phyloP scores from a whole-genome alignment of 768 basidiomycete genomes.

The Kondoa malvinella region DNA sequence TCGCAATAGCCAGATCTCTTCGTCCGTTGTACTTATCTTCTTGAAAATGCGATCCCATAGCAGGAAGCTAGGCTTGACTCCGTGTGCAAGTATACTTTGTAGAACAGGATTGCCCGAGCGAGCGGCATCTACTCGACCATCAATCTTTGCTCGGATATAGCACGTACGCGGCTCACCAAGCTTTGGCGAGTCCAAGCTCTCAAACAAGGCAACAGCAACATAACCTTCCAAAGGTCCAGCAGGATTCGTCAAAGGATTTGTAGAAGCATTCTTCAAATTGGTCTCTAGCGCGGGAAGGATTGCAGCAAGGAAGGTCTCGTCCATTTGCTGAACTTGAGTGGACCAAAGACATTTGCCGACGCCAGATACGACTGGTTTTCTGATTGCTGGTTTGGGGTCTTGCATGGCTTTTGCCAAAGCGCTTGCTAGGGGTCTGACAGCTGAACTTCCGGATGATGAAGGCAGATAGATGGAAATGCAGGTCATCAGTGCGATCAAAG shows the following conservation, averaged over 20 bases:
- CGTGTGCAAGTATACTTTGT: conserved; percentile 31
- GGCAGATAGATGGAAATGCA: conserved; percentile 47
- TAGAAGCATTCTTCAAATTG: conserved; percentile 48
- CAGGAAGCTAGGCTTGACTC: conserved; percentile 65
- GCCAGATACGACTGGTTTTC: conserved; percentile 48
- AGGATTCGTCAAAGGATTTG: conserved; percentile 44
- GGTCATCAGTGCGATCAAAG: conserved; percentile 41
- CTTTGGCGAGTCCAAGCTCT: conserved; percentile 38
- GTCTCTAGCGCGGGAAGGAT: conserved; percentile 50
- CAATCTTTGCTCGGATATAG: conserved; percentile 1
- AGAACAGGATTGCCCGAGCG: conserved; percentile 28
- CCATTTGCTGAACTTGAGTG: conserved; percentile 30
- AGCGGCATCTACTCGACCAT: conserved; percentile 22
- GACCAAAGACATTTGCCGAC: conserved; percentile 47
- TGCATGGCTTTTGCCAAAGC: conserved; percentile 46
- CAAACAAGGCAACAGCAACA: conserved; percentile 49
- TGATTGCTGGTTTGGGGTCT: conserved; percentile 42
- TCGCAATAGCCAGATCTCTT: conserved; percentile 57
- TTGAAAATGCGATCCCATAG: conserved; percentile 75
- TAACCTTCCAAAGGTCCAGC: conserved; percentile 72
- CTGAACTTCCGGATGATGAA: background rate
- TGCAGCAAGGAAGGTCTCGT: conserved; percentile 40
- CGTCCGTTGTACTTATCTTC: conserved; percentile 46
- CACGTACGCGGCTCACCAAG: background rate
- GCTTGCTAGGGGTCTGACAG: conserved; percentile 20